phyloP scores from a whole-genome alignment of 2,329 filamentous ascomycete species.

The Apiospora phragmitis region DNA sequence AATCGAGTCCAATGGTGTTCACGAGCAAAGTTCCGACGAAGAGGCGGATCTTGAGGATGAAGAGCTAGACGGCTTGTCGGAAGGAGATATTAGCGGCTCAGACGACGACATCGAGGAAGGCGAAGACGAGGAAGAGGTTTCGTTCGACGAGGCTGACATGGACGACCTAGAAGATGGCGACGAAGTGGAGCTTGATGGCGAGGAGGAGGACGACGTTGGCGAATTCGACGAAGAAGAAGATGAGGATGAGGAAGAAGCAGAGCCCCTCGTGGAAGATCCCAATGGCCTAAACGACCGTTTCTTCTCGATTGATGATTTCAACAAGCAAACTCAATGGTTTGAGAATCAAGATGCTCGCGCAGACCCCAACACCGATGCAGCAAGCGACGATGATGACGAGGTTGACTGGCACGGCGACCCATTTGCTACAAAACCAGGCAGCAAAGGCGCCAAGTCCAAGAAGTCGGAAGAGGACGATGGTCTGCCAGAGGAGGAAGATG shows the following conservation, averaged over 20 bases:
- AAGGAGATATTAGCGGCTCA: slow-evolving; percentile 29
- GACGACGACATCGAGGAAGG: slow-evolving; percentile 37
- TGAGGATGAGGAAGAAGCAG: slow-evolving; percentile 48
- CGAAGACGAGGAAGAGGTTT: slow-evolving; percentile 34
- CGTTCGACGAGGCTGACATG: slow-evolving; percentile 30
- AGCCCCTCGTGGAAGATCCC: slow-evolving; percentile 68
- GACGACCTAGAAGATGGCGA: slow-evolving; percentile 33
- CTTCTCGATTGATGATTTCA: slow-evolving; percentile 97
- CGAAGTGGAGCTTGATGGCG: slow-evolving; percentile 31
- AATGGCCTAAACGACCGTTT: slow-evolving; percentile 95
- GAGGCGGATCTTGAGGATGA: slow-evolving; percentile 31
- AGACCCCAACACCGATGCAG: slow-evolving; percentile 71
- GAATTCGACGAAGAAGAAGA: slow-evolving; percentile 48
- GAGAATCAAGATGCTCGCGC: slow-evolving; percentile 82
- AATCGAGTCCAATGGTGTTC: slow-evolving; percentile 47
- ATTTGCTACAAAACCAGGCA: slow-evolving; percentile 41
- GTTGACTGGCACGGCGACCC: slow-evolving; percentile 87
- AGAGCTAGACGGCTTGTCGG: slow-evolving; percentile 36
- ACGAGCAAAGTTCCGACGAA: slow-evolving; percentile 26
- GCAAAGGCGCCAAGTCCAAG: slow-evolving; percentile 28
- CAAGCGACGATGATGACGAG: slow-evolving; percentile 83
- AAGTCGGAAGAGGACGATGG: slow-evolving; percentile 40
- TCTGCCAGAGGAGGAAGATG: slow-evolving; percentile 40
- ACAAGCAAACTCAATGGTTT: slow-evolving; percentile 85
- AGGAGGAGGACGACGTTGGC: slow-evolving; percentile 38